A percentile compares a stretch with the other conserved stretches of the same genome.
phyloP scores from a whole-genome alignment of 2,329 filamentous ascomycete species.

The Myriosclerotinia duriaeana region DNA sequence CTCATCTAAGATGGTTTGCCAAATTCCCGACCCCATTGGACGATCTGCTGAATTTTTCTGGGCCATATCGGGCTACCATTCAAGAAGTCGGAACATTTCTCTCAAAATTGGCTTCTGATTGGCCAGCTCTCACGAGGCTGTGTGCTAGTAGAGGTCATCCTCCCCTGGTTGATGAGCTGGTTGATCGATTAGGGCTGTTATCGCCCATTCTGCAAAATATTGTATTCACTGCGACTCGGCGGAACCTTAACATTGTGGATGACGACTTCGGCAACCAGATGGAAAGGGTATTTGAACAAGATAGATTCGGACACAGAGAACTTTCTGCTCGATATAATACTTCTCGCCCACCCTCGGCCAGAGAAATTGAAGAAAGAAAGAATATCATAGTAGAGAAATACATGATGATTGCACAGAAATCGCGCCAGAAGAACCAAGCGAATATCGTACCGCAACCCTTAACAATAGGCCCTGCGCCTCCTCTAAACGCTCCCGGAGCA shows the following conservation, averaged over 20 bases:
- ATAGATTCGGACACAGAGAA: constrained; percentile 41
- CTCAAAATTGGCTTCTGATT: constrained; percentile 45
- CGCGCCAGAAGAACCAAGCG: constrained; percentile 6
- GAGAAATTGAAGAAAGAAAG: constrained; percentile 36
- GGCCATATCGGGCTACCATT: constrained; percentile 40
- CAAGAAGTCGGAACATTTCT: constrained; percentile 48
- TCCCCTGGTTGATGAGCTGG: constrained; percentile 57
- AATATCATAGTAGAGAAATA: constrained; percentile 17
- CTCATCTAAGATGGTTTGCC: constrained; percentile 48
- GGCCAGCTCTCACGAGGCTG: constrained; percentile 43
- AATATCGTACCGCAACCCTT: constrained; percentile 1
- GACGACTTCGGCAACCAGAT: constrained; percentile 41
- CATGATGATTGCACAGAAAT: constrained; percentile 4
- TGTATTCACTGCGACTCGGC: constrained; percentile 52
- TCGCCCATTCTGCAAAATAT: constrained; percentile 55
- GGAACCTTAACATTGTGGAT: constrained; percentile 48
- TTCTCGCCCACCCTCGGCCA: constrained; percentile 33
- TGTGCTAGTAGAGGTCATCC: constrained; percentile 49
- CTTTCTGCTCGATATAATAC: constrained; percentile 35
- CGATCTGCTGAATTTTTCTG: constrained; percentile 37
- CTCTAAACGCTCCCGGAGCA: neutral
- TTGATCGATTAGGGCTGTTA: constrained; percentile 47
- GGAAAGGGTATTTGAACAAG: constrained; percentile 43
- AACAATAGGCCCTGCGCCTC: neutral
- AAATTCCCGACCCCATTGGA: constrained; percentile 47